These are phyloP conservation scores for Epichloe bromicola DNA, from an alignment of 2,329 filamentous ascomycete species.

Conservation along the genomic window DNA sequence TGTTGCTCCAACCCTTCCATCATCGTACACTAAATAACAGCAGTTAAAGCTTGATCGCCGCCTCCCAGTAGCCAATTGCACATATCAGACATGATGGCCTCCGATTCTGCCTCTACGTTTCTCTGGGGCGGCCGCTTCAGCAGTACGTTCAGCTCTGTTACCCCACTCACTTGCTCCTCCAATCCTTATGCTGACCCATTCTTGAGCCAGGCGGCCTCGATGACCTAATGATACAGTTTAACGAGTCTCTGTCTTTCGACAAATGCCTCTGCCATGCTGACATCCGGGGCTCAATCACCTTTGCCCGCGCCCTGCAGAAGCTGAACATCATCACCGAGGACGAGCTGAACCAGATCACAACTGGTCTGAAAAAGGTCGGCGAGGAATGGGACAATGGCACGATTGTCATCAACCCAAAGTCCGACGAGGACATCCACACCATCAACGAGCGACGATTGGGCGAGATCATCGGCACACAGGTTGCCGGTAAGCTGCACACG, in stretches of 20 bases:
- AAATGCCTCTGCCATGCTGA: constrained; percentile 52
- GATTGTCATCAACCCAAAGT: constrained; percentile 14
- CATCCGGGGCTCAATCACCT: constrained; percentile 52
- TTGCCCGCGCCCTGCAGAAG: constrained; percentile 50
- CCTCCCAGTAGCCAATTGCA: neutral
- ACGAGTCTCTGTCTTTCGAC: constrained; percentile 55
- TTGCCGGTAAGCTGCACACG: constrained; percentile 48
- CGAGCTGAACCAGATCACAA: neutral
- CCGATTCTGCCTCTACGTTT: neutral
- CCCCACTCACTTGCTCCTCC: neutral
- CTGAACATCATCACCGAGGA: constrained; percentile 42
- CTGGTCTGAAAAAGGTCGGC: neutral
- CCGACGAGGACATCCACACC: constrained; percentile 30
- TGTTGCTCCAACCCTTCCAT: too few species aligned
- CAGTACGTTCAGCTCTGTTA: neutral
- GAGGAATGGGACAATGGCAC: constrained; percentile 16
- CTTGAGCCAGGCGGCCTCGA: constrained; percentile 5
- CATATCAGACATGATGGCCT: neutral
- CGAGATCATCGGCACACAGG: constrained; percentile 50
- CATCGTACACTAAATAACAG: neutral
- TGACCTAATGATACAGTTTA: constrained; percentile 31
- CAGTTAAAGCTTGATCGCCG: neutral
- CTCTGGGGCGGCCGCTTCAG: constrained; percentile 2
- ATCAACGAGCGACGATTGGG: constrained; percentile 44
- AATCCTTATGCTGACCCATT: neutral